Conservation (phyloP, 164 flowering plant species). For the Kalanchoe fedtschenkoi region DNA sequence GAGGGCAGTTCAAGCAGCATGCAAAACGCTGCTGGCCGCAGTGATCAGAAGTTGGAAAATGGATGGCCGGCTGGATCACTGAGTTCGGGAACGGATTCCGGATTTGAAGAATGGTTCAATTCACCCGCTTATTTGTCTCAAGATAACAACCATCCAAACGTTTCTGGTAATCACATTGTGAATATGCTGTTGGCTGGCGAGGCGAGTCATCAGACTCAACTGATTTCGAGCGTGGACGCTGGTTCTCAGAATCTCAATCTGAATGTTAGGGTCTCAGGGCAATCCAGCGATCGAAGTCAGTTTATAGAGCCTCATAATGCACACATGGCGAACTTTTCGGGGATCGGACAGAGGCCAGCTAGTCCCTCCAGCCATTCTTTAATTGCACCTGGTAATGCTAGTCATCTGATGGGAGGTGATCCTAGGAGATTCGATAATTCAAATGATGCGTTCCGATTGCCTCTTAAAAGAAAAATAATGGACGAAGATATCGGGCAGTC, state of each 20-base stretch:
- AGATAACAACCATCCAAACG: constrained; percentile 5
- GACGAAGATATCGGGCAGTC: constrained; percentile 55
- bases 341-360: constrained; percentile 19
- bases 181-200: background rate
- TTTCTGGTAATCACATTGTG: background rate
- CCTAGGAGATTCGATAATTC: constrained; percentile 44
- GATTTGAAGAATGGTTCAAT: constrained; percentile 26
- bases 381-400: constrained; percentile 25
- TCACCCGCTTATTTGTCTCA: constrained; percentile 11
- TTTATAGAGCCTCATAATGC: constrained; percentile 22
- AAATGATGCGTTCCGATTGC: constrained; percentile 45
- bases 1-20: constrained; percentile 31
- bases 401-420: constrained; percentile 28
- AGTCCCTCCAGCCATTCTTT: constrained; percentile 31
- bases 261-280: constrained; percentile 24
- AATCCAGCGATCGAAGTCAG: constrained; percentile 21
- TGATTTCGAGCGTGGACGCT: constrained; percentile 18
- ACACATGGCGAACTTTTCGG: constrained; percentile 24
- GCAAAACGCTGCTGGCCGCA: constrained; percentile 19
- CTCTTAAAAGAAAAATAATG: constrained; percentile 65
- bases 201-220: constrained; percentile 12
- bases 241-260: constrained; percentile 24
- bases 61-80: constrained; percentile 35
- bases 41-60: constrained; percentile 37
- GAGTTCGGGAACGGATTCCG: constrained; percentile 24